phyloP scores from a whole-genome alignment of 192 early-diverging fungal species.

The Coemansia sp. region DNA sequence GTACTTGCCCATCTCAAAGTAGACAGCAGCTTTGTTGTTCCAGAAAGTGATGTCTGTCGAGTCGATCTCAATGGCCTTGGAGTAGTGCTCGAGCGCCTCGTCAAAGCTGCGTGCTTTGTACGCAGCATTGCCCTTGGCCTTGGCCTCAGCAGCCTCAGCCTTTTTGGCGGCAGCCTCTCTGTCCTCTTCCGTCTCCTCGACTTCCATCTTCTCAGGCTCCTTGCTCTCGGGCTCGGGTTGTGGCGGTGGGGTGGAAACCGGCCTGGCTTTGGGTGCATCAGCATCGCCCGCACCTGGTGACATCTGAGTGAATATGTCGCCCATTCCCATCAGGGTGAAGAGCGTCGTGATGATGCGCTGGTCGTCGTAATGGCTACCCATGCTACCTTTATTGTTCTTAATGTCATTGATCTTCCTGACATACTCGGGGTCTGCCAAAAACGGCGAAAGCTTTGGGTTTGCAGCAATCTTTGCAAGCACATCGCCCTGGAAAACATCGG shows the following conservation, averaged over 20 bases:
- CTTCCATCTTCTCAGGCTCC: conserved; percentile 37
- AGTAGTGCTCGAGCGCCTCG: conserved; percentile 84
- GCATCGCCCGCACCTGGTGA: conserved; percentile 34
- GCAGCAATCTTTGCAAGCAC: conserved; percentile 74
- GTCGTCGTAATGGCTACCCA: conserved; percentile 76
- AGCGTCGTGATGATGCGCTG: conserved; percentile 78
- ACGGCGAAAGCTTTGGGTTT: conserved; percentile 75
- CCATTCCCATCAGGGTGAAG: conserved; percentile 75
- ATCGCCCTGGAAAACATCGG: conserved; percentile 67
- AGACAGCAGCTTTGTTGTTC: conserved; percentile 96
- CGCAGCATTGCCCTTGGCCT: conserved; percentile 82
- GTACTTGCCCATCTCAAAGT: conserved; percentile 91
- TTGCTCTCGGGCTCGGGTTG: conserved; percentile 15
- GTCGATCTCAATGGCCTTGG: conserved; percentile 88
- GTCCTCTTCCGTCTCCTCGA: conserved; percentile 55
- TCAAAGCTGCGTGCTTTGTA: conserved; percentile 96
- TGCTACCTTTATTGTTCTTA: conserved; percentile 68
- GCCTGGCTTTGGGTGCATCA: conserved; percentile 10
- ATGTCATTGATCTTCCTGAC: conserved; percentile 72
- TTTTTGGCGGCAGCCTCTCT: conserved; percentile 67
- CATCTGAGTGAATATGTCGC: conserved; percentile 39
- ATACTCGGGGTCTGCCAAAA: conserved; percentile 76
- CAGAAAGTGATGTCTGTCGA: conserved; percentile 86
- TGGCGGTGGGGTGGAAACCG: conserved; percentile 20
- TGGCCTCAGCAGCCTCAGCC: conserved; percentile 69